A percentile compares a stretch with the other conserved stretches of the same genome.
Conservation (phyloP, 1,284 basidiomycete genomes). For the Porogramme epimiltina region DNA sequence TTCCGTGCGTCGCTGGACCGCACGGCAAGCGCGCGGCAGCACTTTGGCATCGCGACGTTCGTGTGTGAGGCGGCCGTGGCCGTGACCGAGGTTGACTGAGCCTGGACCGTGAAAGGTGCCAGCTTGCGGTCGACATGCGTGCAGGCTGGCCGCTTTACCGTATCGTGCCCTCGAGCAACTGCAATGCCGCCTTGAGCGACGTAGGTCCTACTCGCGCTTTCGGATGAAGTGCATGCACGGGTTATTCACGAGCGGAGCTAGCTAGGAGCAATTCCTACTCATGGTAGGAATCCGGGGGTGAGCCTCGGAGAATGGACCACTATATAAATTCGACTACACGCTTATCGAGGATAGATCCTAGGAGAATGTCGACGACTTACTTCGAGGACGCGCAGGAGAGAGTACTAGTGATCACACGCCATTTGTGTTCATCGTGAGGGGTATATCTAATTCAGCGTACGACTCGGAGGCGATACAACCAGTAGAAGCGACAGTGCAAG, state of each 20-base stretch:
- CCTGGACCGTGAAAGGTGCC: slow-evolving; percentile 29
- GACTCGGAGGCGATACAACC: not conserved
- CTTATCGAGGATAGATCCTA: slow-evolving; percentile 23
- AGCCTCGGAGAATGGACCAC: slow-evolving; percentile 28
- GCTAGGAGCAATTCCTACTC: too few relatives aligned
- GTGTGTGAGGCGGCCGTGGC: slow-evolving; percentile 18
- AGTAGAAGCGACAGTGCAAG: not conserved
- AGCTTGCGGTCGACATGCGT: slow-evolving; percentile 29
- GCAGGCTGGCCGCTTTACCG: slow-evolving; percentile 30
- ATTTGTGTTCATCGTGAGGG: slow-evolving; percentile 20
- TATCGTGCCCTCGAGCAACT: slow-evolving; percentile 31
- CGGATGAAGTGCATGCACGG: too few relatives aligned
- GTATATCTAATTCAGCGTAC: slow-evolving; percentile 14
- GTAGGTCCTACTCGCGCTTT: too few relatives aligned
- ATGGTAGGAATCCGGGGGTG: too few relatives aligned
- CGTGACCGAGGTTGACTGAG: slow-evolving; percentile 28
- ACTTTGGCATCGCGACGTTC: slow-evolving; percentile 29
- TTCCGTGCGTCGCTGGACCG: slow-evolving; percentile 28
- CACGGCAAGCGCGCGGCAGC: slow-evolving; percentile 24
- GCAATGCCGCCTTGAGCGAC: too few relatives aligned
- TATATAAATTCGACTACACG: slow-evolving; percentile 30
- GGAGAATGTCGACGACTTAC: slow-evolving; percentile 22
- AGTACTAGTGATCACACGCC: slow-evolving; percentile 30
- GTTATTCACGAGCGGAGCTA: too few relatives aligned
- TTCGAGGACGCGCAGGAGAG: slow-evolving; percentile 26